Conservation (phyloP, 352 stramenopile species). For the Globisporangium cederbergense region DNA sequence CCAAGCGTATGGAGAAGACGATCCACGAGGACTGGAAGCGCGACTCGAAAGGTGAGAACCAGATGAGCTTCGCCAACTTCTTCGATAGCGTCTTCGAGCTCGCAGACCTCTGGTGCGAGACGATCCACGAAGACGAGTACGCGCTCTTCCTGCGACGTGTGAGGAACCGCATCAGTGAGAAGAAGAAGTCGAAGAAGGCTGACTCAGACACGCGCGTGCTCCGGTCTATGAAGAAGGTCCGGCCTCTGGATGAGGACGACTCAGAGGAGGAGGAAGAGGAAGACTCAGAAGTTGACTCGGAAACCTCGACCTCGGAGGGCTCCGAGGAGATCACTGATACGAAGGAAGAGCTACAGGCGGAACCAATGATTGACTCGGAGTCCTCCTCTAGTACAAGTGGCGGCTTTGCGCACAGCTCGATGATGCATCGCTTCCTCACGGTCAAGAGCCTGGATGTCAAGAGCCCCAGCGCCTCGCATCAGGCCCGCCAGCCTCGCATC, state of each 20-base stretch:
- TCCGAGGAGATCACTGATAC: neutral
- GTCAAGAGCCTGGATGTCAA: constrained; percentile 4
- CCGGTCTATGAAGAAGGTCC: constrained; percentile 41
- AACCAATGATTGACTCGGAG: neutral
- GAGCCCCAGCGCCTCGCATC: neutral
- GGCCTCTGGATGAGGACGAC: constrained; percentile 42
- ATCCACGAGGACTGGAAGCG: constrained; percentile 64
- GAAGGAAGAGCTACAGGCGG: neutral
- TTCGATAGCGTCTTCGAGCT: constrained; percentile 77
- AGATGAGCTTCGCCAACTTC: constrained; percentile 68
- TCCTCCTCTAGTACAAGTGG: neutral
- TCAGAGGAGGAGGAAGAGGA: constrained; percentile 33
- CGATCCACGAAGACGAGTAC: constrained; percentile 65
- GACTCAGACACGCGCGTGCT: constrained; percentile 27
- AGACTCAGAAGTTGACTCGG: constrained; percentile 22
- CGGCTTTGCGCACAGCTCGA: constrained; percentile 5
- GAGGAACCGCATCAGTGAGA: constrained; percentile 32
- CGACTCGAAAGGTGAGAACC: constrained; percentile 46
- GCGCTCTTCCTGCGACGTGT: constrained; percentile 47
- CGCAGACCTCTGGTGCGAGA: constrained; percentile 71
- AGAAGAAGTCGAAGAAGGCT: neutral
- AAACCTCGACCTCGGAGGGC: constrained; percentile 9
- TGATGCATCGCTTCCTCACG: constrained; percentile 18
- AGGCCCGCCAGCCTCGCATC: constrained; percentile 4
- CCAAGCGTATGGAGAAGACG: constrained; percentile 36